These are phyloP conservation scores for Arabidopsis thaliana DNA, from an alignment of 345 rosid genomes.

Conservation along the genomic window DNA sequence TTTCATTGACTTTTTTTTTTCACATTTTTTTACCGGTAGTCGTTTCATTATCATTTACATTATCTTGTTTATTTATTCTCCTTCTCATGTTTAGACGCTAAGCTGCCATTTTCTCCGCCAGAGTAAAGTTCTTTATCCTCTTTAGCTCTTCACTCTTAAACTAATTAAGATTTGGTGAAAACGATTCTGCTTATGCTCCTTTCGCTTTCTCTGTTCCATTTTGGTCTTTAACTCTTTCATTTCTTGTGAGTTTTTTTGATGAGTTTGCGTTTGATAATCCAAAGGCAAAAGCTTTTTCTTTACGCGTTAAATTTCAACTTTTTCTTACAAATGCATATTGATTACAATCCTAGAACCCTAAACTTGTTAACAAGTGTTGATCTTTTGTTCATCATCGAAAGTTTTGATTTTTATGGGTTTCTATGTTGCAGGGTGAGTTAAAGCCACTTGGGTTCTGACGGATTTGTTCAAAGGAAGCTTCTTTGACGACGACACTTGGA, in stretches of 20 bases:
- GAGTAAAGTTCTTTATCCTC: not conserved
- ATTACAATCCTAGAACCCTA: slow-evolving; percentile 25
- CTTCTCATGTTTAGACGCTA: slow-evolving; percentile 26
- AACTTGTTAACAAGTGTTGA: slow-evolving; percentile 6
- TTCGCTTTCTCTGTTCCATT: slow-evolving; percentile 13
- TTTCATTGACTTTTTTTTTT: slow-evolving; percentile 16
- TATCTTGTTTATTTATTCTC: not conserved
- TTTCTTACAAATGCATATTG: slow-evolving; percentile 24
- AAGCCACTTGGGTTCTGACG: slow-evolving; percentile 14
- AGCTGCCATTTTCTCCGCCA: slow-evolving; percentile 28
- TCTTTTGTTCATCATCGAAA: slow-evolving; percentile 4
- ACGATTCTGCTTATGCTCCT: slow-evolving; percentile 2
- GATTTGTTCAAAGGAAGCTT: slow-evolving; percentile 33
- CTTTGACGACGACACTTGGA: slow-evolving; percentile 33
- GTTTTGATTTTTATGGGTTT: slow-evolving; percentile 4
- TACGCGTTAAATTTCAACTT: slow-evolving; percentile 8
- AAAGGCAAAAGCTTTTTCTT: not conserved
- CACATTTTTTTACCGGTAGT: slow-evolving; percentile 1
- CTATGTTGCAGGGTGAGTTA: slow-evolving; percentile 30
- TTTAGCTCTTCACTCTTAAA: slow-evolving; percentile 1
- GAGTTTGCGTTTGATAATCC: slow-evolving; percentile 7
- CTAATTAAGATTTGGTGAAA: slow-evolving; percentile 11
- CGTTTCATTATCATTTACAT: slow-evolving; percentile 13
- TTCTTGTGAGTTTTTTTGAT: not conserved
- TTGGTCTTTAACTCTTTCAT: not conserved